Evolutionary conservation across 352 stramenopile genomes (phyloP).

Genomic region (Phytophthora rubi): DNA sequence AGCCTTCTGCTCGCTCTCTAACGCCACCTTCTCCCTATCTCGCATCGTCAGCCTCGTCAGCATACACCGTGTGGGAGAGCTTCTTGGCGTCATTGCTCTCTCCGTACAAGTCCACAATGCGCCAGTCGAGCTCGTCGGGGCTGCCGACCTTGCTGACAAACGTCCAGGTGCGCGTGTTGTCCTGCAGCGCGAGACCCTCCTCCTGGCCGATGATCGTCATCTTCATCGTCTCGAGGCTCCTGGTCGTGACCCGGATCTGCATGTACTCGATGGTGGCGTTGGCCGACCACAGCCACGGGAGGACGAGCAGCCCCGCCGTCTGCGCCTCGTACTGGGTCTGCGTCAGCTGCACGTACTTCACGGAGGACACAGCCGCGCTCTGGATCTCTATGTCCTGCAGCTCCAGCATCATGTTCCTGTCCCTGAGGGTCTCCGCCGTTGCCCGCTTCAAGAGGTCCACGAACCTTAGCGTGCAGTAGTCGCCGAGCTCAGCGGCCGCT

Average conservation of each 20-base stretch:
- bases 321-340: slow-evolving; percentile 38
- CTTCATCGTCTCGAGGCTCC: slow-evolving; percentile 43
- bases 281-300: slow-evolving; percentile 27
- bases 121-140: slow-evolving; percentile 46
- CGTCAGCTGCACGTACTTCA: slow-evolving; percentile 46
- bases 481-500: slow-evolving; percentile 20
- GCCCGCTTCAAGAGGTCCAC: slow-evolving; percentile 34
- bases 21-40: neutral
- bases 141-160: slow-evolving; percentile 44
- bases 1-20: neutral
- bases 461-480: slow-evolving; percentile 42
- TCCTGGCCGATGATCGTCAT: slow-evolving; percentile 54
- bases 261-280: slow-evolving; percentile 50
- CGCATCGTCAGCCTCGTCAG: neutral
- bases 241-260: slow-evolving; percentile 41
- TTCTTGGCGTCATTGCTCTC: slow-evolving; percentile 40
- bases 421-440: slow-evolving; percentile 22
- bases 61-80: slow-evolving; percentile 33
- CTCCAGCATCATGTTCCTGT: slow-evolving; percentile 45
- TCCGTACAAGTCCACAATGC: slow-evolving; percentile 36
- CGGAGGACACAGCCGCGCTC: slow-evolving; percentile 30
- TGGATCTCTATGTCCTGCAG: slow-evolving; percentile 44
- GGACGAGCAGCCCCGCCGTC: slow-evolving; percentile 15
- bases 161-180: slow-evolving; percentile 44
- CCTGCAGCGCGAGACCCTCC: slow-evolving; percentile 44